Evolutionary conservation across 164 flowering plant species (phyloP), one percentile per base, ranked within the genome.

Genomic region (Aristolochia californica): DNA sequence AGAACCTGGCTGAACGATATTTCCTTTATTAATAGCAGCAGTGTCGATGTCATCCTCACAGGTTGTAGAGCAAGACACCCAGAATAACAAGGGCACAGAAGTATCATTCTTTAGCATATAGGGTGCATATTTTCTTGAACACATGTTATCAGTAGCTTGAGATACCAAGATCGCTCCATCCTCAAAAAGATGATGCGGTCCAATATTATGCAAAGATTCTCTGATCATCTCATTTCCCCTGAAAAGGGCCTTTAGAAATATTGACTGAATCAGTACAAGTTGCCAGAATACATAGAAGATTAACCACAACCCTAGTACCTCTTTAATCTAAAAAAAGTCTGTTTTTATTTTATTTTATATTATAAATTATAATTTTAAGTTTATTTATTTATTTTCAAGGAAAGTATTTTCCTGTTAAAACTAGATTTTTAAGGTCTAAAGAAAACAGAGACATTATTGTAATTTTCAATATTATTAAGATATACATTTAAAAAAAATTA

Each of bases 81-180:
- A 70, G 60, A 80, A 87, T 40, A 65, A 51, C 16, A 93, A 68
- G 45, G 99, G 90, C 68, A 89, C 60, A 4, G 97, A 84, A 54
- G 99, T 93, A 63, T 87, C 77, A 72, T 93, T 93, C 65, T 87
- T 85, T 53, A 93, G 77, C 40, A 83, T 62, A 50, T 89, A 93
- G 16, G 99, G 96, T 22, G 96, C 91, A 77, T 77, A 83, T 70
- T 76, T 78, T 71, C 83, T 77, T 20, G 69, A 47, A 61, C 63
- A 47, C 11, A 51, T 57, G 71, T 63, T 64, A 38, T 78, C 78
- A 48, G 24, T 53, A 40, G 61, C 61, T 59, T 73, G 80, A 65
- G 56, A 53, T 45, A 62, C 67, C 27, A 56, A 27, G 27, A 64
- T 60, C 53, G 53, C 58, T 34, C 55, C 68, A 57, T 62, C 66